These are phyloP conservation scores for Penicillium sp. DNA, from an alignment of 2,329 filamentous ascomycete species.

Conservation along the genomic window DNA sequence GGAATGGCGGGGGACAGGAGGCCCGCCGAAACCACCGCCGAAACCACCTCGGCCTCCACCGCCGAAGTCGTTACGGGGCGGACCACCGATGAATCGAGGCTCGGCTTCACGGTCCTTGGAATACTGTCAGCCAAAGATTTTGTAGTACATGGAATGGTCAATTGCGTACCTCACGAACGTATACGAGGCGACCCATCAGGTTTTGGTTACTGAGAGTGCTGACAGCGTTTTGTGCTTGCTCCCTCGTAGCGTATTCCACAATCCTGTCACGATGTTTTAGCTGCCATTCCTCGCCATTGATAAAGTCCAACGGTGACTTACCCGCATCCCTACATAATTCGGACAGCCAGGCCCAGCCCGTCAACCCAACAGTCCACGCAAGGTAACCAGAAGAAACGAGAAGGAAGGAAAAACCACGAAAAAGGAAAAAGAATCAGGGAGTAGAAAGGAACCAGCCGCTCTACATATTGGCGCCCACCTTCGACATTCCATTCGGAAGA, in stretches of 20 bases:
- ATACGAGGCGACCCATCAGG: slow-evolving; percentile 96
- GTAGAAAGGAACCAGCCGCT: slow-evolving; percentile 75
- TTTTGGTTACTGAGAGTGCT: slow-evolving; percentile 98
- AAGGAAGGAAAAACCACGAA: slow-evolving; percentile 62
- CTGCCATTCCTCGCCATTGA: background rate
- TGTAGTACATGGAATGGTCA: background rate
- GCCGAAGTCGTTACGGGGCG: slow-evolving; percentile 66
- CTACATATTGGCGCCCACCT: slow-evolving; percentile 96
- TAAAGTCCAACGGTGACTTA: slow-evolving; percentile 58
- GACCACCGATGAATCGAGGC: slow-evolving; percentile 86
- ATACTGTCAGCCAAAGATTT: background rate
- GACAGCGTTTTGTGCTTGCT: slow-evolving; percentile 97
- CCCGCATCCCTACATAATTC: slow-evolving; percentile 99
- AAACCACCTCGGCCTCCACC: slow-evolving; percentile 59
- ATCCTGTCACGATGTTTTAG: slow-evolving; percentile 65
- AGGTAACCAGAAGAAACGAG: slow-evolving; percentile 48
- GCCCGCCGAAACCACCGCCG: slow-evolving; percentile 53
- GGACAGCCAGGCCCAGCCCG: slow-evolving; percentile 91
- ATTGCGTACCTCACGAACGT: slow-evolving; percentile 83
- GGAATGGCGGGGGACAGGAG: slow-evolving; percentile 32
- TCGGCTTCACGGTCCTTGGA: slow-evolving; percentile 92
- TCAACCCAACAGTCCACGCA: slow-evolving; percentile 97
- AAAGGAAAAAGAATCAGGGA: slow-evolving; percentile 59
- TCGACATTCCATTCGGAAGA: slow-evolving; percentile 99
- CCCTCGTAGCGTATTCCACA: slow-evolving; percentile 99